Percentiles rank a stretch among this genome's conserved stretches.
Conservation (phyloP, 768 basidiomycete genomes). For the Auricularia sp. region DNA sequence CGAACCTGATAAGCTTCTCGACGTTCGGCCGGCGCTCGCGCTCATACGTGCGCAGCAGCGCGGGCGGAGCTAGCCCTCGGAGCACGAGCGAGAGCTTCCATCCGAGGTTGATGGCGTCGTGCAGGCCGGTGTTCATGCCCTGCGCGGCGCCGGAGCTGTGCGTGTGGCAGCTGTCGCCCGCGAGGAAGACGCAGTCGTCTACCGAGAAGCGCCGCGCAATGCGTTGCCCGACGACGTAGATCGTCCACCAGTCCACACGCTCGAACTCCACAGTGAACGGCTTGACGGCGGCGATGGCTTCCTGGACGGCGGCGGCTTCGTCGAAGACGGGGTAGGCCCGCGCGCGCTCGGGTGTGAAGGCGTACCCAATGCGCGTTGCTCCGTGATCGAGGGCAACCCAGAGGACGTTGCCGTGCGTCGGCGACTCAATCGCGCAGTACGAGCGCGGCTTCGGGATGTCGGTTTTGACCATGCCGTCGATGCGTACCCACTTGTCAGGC, state of each 20-base stretch:
- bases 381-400: slow-evolving; percentile 2
- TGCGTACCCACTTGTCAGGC: slow-evolving; percentile 5
- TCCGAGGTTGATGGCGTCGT: slow-evolving; percentile 25
- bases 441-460: slow-evolving; percentile 6
- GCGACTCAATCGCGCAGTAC: slow-evolving; percentile 7
- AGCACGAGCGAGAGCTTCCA: slow-evolving; percentile 38
- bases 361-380: background rate
- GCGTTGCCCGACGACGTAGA: slow-evolving; percentile 11
- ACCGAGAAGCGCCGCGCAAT: slow-evolving; percentile 7
- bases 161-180: slow-evolving; percentile 12
- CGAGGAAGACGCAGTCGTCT: slow-evolving; percentile 8
- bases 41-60: slow-evolving; percentile 34
- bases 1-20: slow-evolving; percentile 29
- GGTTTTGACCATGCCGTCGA: slow-evolving; percentile 7
- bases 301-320: background rate
- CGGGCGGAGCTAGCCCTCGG: slow-evolving; percentile 25
- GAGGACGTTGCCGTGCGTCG: slow-evolving; percentile 7
- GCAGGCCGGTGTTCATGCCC: slow-evolving; percentile 12
- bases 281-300: slow-evolving; percentile 10
- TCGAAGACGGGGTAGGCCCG: background rate
- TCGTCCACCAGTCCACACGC: slow-evolving; percentile 11
- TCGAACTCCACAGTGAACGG: slow-evolving; percentile 18
- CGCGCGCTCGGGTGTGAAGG: background rate
- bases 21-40: slow-evolving; percentile 36
- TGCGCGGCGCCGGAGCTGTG: slow-evolving; percentile 11